A percentile compares a stretch with the other conserved stretches of the same genome.
phyloP scores from a whole-genome alignment of 1,284 basidiomycete genomes.

The Vanrija sp. region DNA sequence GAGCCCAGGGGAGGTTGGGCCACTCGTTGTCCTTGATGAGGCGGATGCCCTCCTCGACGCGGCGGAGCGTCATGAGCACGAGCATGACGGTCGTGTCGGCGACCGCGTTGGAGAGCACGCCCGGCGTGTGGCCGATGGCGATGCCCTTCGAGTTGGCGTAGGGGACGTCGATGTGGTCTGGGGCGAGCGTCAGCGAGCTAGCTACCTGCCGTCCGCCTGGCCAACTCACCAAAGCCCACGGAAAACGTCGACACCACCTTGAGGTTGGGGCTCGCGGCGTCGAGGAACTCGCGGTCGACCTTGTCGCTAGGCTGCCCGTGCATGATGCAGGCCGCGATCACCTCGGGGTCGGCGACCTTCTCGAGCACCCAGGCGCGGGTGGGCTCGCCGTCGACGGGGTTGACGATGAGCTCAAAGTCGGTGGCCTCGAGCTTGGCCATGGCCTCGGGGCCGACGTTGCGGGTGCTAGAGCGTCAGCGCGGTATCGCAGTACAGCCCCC shows the following conservation, averaged over 20 bases:
- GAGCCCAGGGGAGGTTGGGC: conserved; percentile 69
- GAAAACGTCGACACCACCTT: conserved; percentile 79
- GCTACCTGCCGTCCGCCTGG: too few species aligned
- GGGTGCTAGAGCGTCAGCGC: conserved; percentile 25
- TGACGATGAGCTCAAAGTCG: conserved; percentile 54
- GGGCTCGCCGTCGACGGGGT: conserved; percentile 64
- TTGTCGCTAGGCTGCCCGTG: conserved; percentile 36
- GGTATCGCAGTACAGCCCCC: not conserved
- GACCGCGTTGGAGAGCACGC: conserved; percentile 82
- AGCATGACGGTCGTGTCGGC: conserved; percentile 86
- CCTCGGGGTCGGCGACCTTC: conserved; percentile 67
- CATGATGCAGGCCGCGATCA: conserved; percentile 38
- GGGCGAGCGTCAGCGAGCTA: not conserved
- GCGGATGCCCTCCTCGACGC: conserved; percentile 61
- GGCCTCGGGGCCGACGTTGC: conserved; percentile 63
- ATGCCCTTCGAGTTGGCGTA: conserved; percentile 64
- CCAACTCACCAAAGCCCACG: conserved; percentile 70
- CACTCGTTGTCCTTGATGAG: conserved; percentile 70
- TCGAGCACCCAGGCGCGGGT: conserved; percentile 73
- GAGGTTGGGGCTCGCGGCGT: conserved; percentile 58
- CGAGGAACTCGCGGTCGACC: conserved; percentile 69
- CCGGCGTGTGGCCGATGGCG: conserved; percentile 83
- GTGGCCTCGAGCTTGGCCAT: conserved; percentile 59
- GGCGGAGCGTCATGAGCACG: conserved; percentile 81
- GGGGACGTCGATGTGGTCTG: conserved; percentile 75